Evolutionary conservation across 257 asterid genomes (phyloP).

Genomic region (Solanum appendiculatum): DNA sequence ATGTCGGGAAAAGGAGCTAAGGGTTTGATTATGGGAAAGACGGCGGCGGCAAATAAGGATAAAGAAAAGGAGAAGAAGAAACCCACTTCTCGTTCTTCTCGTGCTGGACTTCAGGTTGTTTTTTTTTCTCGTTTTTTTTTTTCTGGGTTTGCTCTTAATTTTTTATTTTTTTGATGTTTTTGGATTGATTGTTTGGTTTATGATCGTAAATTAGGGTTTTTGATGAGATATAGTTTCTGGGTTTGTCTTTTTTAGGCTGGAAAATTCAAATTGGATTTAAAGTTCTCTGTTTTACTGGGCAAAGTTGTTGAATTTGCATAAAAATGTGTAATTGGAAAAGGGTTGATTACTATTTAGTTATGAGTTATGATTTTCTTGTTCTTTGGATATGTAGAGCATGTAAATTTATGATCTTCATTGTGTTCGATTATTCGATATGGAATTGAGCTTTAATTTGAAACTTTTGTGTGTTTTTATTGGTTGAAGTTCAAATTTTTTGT

Average conservation of each 20-base stretch:
- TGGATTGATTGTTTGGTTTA: neutral
- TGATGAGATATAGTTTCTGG: neutral
- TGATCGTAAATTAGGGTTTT: neutral
- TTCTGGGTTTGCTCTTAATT: neutral
- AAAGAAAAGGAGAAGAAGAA: constrained; percentile 20
- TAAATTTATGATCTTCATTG: neutral
- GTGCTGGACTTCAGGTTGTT: constrained; percentile 16
- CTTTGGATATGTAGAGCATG: neutral
- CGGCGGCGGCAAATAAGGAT: constrained; percentile 4
- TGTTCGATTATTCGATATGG: neutral
- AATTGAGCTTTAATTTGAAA: neutral
- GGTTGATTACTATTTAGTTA: neutral
- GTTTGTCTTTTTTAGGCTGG: neutral
- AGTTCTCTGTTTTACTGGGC: neutral
- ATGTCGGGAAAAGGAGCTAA: constrained; percentile 16
- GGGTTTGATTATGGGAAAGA: constrained; percentile 10
- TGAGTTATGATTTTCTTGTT: neutral
- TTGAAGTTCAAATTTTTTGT: neutral
- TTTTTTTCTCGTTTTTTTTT: neutral
- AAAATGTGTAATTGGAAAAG: neutral
- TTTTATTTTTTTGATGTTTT: neutral
- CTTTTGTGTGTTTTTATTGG: neutral
- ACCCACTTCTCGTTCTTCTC: constrained; percentile 18
- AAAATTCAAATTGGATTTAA: neutral
- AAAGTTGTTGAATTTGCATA: neutral